Base-by-base conservation (phyloP, 1,139 yeast genomes). In the Yamadazyma epiphylla region DNA sequence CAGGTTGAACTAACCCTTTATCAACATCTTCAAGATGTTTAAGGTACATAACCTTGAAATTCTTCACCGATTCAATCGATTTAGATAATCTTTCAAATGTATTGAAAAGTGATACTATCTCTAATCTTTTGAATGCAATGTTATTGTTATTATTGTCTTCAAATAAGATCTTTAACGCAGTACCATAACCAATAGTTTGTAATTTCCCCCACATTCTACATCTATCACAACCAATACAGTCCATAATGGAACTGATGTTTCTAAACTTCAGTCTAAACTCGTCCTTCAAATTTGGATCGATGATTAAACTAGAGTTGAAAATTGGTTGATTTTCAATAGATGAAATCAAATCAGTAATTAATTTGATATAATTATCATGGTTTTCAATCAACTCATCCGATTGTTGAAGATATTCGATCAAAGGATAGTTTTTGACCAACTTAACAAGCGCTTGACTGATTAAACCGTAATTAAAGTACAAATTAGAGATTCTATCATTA, bases 191-290 rank as follows among this genome's bases (percentile, higher is more conserved):
- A 13, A 94, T 87, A 2, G 95, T 87, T 63, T 91, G 98, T 16
- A 91, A 74, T 58, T 94, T 91, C 12, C 98, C 98, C 98, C 98
- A 91, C 61, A 94, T 68, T 51, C 97, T 76, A 57, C 98, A 91
- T 53, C 97, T 74, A 55, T 91, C 98, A 63, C 98, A 91, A 22
- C 96, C 96, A 28, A 91, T 97, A 65, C 98, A 91, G 58, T 91
- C 96, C 96, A 94, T 91, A 30, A 91, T 77, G 30, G 86, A 83
- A 19, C 95, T 81, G 20, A 91, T 94, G 53, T 91, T 94, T 52
- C 79, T 80, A 57, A 91, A 94, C 36, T 95, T 80, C 25, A 74
- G 59, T 42, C 94, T 74, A 60, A 91, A 89, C 48, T 91, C 97
- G 41, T 82, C 79, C 49, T 91, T 91, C 37, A 86, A 67, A 11